Evolutionary conservation across 768 basidiomycete genomes (phyloP), one percentile per base, ranked within the genome.

Genomic region (Suillus americanus): DNA sequence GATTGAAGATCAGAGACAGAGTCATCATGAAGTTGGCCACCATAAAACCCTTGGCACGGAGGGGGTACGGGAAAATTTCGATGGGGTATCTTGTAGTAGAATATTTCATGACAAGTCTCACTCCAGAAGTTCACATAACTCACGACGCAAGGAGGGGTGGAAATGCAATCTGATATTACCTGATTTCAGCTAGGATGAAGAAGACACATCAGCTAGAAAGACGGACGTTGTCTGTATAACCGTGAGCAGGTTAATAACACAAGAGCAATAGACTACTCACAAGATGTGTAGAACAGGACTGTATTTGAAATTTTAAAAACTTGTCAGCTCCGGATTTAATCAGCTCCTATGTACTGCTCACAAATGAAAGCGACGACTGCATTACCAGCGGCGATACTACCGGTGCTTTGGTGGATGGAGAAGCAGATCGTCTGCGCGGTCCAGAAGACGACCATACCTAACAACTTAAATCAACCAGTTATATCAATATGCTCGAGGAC

Each of bases 361-460:
- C 78, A 83, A 60, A 83, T 82, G 67, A 83, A 79, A 23, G 79
- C 81, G 59, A 83, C 78, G 68, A 81, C 78, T 8, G 82, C 78
- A 65, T 83, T 79, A 14, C 78, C 78, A 57, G 76, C 73, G n/a
- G 66, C 50, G 16, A 67, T 37, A 40, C 70, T 72, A 6, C 73
- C 73, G 37, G 63, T 66, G 50, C 72, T 62, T 23, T 72, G 69
- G 65, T 77, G 74, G 35, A 78, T 66, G 2, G 75, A 67, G 53
- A 75, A 77, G 66, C 78, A 78, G 23, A 74, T 73, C 0, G 79
- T 80, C 65, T 80, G 79, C 23, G 78, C 66, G 13, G 75, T 75
- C 73, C 75, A 83, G 66, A 79, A 79, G 23, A 79, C 63, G 40
- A 78, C 64, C 79, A 79, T 79, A 65, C 81, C 76, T 76, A 59